These are phyloP conservation scores for Plasmopara muralis DNA, from an alignment of 352 stramenopile genomes.

Conservation along the genomic window DNA sequence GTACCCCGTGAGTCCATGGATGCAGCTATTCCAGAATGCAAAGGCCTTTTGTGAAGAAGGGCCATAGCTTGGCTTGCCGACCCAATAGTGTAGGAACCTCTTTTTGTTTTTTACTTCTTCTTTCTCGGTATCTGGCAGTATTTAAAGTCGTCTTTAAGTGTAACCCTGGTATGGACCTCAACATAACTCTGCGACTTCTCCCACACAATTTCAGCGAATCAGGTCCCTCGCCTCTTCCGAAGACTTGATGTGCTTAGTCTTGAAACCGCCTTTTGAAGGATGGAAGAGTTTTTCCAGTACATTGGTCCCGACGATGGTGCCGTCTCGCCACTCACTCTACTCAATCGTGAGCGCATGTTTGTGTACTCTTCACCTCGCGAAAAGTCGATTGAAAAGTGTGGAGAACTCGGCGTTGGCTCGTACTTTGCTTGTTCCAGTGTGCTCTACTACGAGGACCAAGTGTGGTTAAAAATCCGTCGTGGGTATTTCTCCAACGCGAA, in stretches of 20 bases:
- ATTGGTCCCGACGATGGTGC: constrained; percentile 30
- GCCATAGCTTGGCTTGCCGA: no score
- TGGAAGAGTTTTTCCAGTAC: constrained; percentile 78
- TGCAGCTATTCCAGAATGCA: constrained; percentile 98
- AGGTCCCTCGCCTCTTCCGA: constrained; percentile 1
- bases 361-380: constrained; percentile 60
- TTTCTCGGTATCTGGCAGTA: not conserved
- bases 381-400: constrained; percentile 50
- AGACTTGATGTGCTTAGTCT: not conserved
- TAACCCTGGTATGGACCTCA: no score
- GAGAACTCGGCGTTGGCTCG: constrained; percentile 46
- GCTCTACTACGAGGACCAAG: constrained; percentile 44
- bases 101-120: not conserved
- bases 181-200: not conserved
- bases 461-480: constrained; percentile 75
- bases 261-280: constrained; percentile 17
- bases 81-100: no score
- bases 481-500: constrained; percentile 68
- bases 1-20: constrained; percentile 88
- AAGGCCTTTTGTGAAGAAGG: constrained; percentile 90
- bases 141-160: no score
- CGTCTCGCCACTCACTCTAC: constrained; percentile 12
- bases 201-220: constrained; percentile 7
- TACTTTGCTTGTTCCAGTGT: constrained; percentile 65
- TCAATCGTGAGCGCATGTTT: constrained; percentile 44